These are phyloP conservation scores for Ophiostoma populinum DNA, from an alignment of 2,329 filamentous ascomycete species.

Conservation along the genomic window DNA sequence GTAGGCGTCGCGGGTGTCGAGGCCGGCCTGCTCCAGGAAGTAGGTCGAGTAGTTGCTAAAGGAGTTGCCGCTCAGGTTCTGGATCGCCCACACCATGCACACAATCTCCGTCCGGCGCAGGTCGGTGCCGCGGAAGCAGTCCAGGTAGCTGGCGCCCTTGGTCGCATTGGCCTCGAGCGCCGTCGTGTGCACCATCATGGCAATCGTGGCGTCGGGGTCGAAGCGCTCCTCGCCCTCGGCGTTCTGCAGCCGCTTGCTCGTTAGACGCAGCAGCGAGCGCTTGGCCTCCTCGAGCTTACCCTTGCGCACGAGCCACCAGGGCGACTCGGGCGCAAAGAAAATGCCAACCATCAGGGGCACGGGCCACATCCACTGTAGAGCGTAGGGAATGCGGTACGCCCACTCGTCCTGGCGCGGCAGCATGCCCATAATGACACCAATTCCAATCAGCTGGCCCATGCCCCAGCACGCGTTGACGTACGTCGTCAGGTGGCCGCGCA, in stretches of 20 bases:
- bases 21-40: conserved; percentile 42
- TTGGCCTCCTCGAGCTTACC: conserved; percentile 49
- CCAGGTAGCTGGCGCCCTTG: conserved; percentile 53
- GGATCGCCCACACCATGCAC: conserved; percentile 46
- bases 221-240: conserved; percentile 44
- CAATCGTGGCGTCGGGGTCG: conserved; percentile 66
- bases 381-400: conserved; percentile 51
- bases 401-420: conserved; percentile 42
- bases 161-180: conserved; percentile 58
- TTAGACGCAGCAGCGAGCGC: conserved; percentile 45
- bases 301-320: conserved; percentile 60
- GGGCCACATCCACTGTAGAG: conserved; percentile 62
- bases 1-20: conserved; percentile 34
- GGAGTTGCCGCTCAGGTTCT: conserved; percentile 45
- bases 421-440: conserved; percentile 56
- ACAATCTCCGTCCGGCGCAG: conserved; percentile 59
- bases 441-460: conserved; percentile 55
- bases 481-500: conserved; percentile 55
- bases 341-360: conserved; percentile 48
- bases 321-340: conserved; percentile 50
- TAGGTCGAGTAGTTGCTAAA: conserved; percentile 51
- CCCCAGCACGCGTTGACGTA: conserved; percentile 69
- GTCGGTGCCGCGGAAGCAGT: conserved; percentile 71
- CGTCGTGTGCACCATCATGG: conserved; percentile 87
- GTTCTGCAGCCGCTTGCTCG: conserved; percentile 23